Percentiles rank a stretch among this genome's conserved stretches.
Conservation (phyloP, 1,139 yeast genomes). For the Zygoascus sp. region DNA sequence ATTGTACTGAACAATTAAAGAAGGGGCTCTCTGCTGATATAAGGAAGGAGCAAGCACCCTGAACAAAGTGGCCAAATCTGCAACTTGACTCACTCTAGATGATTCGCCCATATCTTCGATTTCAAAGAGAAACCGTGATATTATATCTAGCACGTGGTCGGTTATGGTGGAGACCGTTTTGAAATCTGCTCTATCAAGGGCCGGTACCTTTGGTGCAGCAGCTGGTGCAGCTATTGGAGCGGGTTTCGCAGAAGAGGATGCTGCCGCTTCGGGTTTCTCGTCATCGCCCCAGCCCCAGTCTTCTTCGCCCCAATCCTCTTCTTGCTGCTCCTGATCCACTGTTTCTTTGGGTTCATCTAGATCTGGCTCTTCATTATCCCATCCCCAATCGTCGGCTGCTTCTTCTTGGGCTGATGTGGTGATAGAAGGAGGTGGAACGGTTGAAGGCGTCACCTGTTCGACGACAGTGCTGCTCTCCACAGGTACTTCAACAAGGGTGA, state of each 20-base stretch:
- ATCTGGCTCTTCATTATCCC: constrained; percentile 25
- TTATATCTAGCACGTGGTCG: constrained; percentile 4
- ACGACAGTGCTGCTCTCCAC: constrained; percentile 1
- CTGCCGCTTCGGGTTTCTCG: constrained; percentile 14
- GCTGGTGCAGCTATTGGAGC: background rate
- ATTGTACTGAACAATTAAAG: constrained; percentile 24
- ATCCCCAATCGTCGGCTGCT: constrained; percentile 19
- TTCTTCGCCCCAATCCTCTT: constrained; percentile 18
- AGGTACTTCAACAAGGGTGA: background rate
- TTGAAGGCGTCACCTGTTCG: constrained; percentile 3
- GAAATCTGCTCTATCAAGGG: background rate
- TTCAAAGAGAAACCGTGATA: constrained; percentile 17
- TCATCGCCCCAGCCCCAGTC: constrained; percentile 34
- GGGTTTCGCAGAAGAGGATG: background rate
- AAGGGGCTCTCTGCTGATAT: constrained; percentile 20
- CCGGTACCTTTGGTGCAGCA: background rate
- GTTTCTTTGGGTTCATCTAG: constrained; percentile 15
- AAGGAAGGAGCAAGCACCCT: constrained; percentile 27
- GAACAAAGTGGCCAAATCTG: constrained; percentile 28
- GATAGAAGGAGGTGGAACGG: background rate
- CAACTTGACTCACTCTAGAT: constrained; percentile 18
- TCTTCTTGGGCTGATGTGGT: background rate
- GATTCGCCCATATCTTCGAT: constrained; percentile 15
- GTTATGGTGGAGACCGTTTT: constrained; percentile 4
- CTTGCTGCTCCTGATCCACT: constrained; percentile 14